Evolutionary conservation across 2,329 filamentous ascomycete species (phyloP).

Genomic region (Alternaria consortialis): DNA sequence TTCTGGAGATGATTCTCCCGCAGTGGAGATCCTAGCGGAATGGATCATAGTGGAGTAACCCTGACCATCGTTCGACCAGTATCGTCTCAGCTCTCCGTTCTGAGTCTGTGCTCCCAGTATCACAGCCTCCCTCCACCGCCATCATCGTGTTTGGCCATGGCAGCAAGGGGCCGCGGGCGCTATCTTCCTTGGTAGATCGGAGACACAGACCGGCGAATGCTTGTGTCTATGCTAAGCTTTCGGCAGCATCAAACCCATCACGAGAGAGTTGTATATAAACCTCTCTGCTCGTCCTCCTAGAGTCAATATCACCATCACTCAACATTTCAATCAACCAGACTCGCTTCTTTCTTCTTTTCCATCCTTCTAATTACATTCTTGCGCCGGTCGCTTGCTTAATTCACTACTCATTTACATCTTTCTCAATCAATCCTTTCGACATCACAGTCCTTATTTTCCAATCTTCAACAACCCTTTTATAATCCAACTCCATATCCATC

Average conservation of each 20-base stretch:
- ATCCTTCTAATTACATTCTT: slow-evolving; percentile 43
- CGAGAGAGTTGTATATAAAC: slow-evolving; percentile 40
- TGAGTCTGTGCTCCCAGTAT: slow-evolving; percentile 31
- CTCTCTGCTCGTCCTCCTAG: slow-evolving; percentile 16
- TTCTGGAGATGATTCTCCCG: slow-evolving; percentile 36
- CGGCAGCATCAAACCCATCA: neutral
- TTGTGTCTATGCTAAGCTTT: slow-evolving; percentile 46
- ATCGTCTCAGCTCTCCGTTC: slow-evolving; percentile 37
- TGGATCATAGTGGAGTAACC: slow-evolving; percentile 15
- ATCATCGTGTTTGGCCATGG: slow-evolving; percentile 26
- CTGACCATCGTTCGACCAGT: slow-evolving; percentile 36
- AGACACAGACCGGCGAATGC: slow-evolving; percentile 30
- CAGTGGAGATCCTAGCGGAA: slow-evolving; percentile 19
- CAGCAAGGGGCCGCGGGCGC: slow-evolving; percentile 11
- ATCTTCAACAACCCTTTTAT: slow-evolving; percentile 8
- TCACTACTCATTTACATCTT: slow-evolving; percentile 14
- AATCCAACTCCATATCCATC: slow-evolving; percentile 27
- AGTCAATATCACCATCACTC: slow-evolving; percentile 36
- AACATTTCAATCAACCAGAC: slow-evolving; percentile 20
- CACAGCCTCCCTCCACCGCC: slow-evolving; percentile 23
- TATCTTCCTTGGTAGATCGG: slow-evolving; percentile 14
- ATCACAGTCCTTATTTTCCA: neutral
- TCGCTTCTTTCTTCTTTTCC: slow-evolving; percentile 40
- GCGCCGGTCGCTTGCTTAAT: slow-evolving; percentile 50
- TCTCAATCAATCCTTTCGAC: slow-evolving; percentile 1